Base-by-base conservation (phyloP, 1,284 basidiomycete genomes). In the Schizopora paradoxa region DNA sequence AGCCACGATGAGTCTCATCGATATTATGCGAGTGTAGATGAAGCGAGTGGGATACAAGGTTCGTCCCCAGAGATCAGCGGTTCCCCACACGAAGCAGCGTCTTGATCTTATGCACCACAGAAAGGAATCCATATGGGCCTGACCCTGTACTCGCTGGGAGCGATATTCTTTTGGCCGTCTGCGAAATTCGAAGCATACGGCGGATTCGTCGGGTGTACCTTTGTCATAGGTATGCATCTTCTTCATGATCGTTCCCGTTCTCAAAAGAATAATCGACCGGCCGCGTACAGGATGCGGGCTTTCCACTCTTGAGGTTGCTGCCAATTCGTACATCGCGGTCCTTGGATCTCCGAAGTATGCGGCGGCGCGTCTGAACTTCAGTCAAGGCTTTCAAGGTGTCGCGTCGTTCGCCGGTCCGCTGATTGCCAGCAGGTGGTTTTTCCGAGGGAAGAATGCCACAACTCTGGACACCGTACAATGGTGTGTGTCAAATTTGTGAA, bases 81-180 rank as follows among this genome's bases (percentile, higher is more conserved):
- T 45, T 21, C 31, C 53, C 46, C 31, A 45, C 49, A 46, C 53
- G 32, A 14, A 7, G 36, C 8, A 32, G 36, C 22, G 43, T n/a
- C 43, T 45, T 38, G 23, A 16, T 38, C 13, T 18, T 29, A 33
- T 4, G 18, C n/a, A 25, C 25, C 46, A 43, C 44, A 75, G 75
- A 76, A 71, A 66, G 70, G 80, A 3, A 81, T 82, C 62, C 76
- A 84, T 68, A 61, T 86, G 45, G 87, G 87, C 31, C 70, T 90
- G 21, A 64, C 67, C 13, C 67, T 89, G 23, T 89, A 88, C 64
- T 82, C 79, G 3, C 62, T 84, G 36, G 81, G 81, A 71, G 85
- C 85, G 10, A 73, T 89, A 52, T 79, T 86, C 60, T 89, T 86
- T 69, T 88, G 86, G 86, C 86, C 86, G 2, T 83, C 81, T 27